These are phyloP conservation scores for Colletotrichum sp. DNA, from an alignment of 2,329 filamentous ascomycete genomes.

Conservation along the genomic window DNA sequence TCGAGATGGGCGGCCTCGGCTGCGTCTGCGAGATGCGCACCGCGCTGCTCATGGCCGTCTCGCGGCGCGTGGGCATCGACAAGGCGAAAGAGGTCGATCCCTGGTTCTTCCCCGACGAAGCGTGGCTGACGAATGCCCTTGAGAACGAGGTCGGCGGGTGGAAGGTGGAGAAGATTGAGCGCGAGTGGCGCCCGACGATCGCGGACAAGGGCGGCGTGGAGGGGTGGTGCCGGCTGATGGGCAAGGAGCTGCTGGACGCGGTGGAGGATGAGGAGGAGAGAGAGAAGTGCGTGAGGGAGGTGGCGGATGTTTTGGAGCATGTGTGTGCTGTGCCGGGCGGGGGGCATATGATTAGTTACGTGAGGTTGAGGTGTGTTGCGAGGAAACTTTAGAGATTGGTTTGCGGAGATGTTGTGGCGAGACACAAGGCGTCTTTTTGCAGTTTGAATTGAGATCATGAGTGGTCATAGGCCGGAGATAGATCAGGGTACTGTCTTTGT, in stretches of 20 bases:
- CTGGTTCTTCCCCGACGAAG: constrained; percentile 76
- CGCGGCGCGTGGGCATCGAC: constrained; percentile 55
- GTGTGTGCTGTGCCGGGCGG: constrained; percentile 63
- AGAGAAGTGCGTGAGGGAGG: constrained; percentile 59
- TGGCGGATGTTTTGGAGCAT: constrained; percentile 57
- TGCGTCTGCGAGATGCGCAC: constrained; percentile 69
- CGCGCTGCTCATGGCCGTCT: constrained; percentile 59
- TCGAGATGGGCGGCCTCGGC: constrained; percentile 76
- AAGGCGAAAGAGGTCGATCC: constrained; percentile 57
- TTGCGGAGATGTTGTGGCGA: fast-evolving
- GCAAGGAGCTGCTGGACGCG: constrained; percentile 60
- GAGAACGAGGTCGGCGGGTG: constrained; percentile 51
- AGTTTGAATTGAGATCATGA: not conserved
- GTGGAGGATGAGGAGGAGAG: constrained; percentile 47
- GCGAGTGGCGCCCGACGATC: constrained; percentile 69
- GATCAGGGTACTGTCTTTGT: not conserved
- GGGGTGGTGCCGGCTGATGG: constrained; percentile 72
- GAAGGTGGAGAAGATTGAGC: constrained; percentile 58
- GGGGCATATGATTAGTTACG: constrained; percentile 59
- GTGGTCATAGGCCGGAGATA: not conserved
- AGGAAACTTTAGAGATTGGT: constrained; percentile 33
- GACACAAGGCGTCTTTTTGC: not conserved
- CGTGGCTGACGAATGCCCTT: constrained; percentile 54
- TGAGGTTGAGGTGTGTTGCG: constrained; percentile 56
- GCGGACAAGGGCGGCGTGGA: constrained; percentile 64